phyloP scores from a whole-genome alignment of 2,329 filamentous ascomycete genomes.

The Sporothrix humicola region DNA sequence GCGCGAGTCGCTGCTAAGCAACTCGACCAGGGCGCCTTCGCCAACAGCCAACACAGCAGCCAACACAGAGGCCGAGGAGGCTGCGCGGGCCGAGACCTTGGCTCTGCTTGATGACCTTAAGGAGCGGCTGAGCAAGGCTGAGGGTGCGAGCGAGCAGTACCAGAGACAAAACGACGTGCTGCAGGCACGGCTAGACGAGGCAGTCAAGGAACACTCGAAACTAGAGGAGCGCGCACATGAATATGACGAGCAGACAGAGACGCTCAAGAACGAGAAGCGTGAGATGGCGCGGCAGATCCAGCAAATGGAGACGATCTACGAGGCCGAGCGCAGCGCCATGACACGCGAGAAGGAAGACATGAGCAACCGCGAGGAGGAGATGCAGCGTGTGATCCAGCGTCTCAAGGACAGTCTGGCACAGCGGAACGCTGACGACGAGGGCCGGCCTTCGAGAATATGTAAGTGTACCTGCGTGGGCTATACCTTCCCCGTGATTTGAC shows the following conservation, averaged over 20 bases:
- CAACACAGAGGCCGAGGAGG: slow-evolving; percentile 63
- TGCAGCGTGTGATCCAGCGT: slow-evolving; percentile 87
- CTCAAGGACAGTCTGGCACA: slow-evolving; percentile 88
- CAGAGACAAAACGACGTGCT: slow-evolving; percentile 85
- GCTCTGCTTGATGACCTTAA: slow-evolving; percentile 83
- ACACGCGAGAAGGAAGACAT: slow-evolving; percentile 93
- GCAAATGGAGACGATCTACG: slow-evolving; percentile 91
- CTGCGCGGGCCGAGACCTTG: slow-evolving; percentile 78
- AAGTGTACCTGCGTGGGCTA: too few relatives aligned
- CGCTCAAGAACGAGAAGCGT: slow-evolving; percentile 81
- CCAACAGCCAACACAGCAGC: background rate
- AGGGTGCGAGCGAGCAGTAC: slow-evolving; percentile 76
- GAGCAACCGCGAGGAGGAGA: slow-evolving; percentile 81
- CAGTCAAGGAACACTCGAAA: slow-evolving; percentile 78
- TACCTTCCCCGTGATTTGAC: too few relatives aligned
- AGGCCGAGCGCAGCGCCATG: slow-evolving; percentile 84
- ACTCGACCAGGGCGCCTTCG: slow-evolving; percentile 36
- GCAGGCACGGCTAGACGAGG: slow-evolving; percentile 85
- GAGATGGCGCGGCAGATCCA: slow-evolving; percentile 82
- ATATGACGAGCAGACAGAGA: slow-evolving; percentile 80
- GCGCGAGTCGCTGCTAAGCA: slow-evolving; percentile 55
- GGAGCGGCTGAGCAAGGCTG: slow-evolving; percentile 79
- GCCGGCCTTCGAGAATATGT: slow-evolving; percentile 64
- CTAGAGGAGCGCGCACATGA: slow-evolving; percentile 89
- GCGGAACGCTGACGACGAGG: slow-evolving; percentile 66